A percentile compares a stretch with the other conserved stretches of the same genome.
phyloP scores from a whole-genome alignment of 2,329 filamentous ascomycete genomes.

The Microascus cirrosus region DNA sequence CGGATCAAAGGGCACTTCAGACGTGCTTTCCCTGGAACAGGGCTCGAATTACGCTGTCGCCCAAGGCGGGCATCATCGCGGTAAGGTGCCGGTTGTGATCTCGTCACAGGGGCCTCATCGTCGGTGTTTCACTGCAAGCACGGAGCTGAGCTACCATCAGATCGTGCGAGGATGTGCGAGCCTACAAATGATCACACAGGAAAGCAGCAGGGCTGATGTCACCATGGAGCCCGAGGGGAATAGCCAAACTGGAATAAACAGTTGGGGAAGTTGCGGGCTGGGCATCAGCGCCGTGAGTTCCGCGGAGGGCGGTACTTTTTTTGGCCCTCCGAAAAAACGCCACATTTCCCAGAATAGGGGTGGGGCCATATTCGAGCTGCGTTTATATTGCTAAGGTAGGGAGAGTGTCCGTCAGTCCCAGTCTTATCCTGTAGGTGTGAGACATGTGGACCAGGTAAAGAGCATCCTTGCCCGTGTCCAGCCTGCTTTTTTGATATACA shows the following conservation, averaged over 20 bases:
- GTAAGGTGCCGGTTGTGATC: too few species aligned
- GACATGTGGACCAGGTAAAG: not conserved
- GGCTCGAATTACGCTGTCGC: too few species aligned
- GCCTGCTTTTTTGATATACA: not conserved
- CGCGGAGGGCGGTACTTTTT: not conserved
- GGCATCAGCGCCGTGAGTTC: not conserved
- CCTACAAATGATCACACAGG: not conserved
- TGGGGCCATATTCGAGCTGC: not conserved
- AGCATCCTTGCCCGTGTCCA: not conserved
- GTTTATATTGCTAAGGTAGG: not conserved
- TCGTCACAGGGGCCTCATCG: too few species aligned
- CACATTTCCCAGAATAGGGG: not conserved
- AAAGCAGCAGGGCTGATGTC: not conserved
- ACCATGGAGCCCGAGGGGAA: not conserved
- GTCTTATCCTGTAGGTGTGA: not conserved
- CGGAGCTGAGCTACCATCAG: too few species aligned
- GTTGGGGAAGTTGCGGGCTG: not conserved
- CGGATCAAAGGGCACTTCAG: too few species aligned
- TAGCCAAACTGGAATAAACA: not conserved
- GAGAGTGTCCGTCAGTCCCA: too few species aligned
- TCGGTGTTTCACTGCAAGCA: too few species aligned
- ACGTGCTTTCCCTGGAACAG: too few species aligned
- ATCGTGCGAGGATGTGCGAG: too few species aligned
- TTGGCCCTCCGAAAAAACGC: not conserved
- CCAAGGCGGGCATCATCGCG: too few species aligned